phyloP scores from a whole-genome alignment of 108 stramenopile genomes.

The Cyclostephanos invisitatus region DNA sequence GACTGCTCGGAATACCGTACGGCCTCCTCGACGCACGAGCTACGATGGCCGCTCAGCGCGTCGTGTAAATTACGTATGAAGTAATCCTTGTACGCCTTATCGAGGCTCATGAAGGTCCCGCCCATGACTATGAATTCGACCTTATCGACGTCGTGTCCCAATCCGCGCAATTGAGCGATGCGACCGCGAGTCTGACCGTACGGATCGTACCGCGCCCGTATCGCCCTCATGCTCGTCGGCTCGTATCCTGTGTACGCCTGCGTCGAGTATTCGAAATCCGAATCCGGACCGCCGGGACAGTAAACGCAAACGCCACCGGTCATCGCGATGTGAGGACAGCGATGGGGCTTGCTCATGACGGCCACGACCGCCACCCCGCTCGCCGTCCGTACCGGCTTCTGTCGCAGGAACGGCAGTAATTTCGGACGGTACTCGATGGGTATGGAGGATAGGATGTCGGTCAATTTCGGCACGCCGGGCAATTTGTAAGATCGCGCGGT shows the following conservation, averaged over 20 bases:
- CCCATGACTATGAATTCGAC: constrained; percentile 98
- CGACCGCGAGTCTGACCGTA: constrained; percentile 89
- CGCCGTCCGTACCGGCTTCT: constrained; percentile 94
- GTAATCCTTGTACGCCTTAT: constrained; percentile 89
- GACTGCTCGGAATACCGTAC: constrained; percentile 88
- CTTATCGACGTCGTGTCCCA: constrained; percentile 95
- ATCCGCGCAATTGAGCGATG: constrained; percentile 79
- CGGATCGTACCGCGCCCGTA: constrained; percentile 94
- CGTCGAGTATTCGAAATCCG: constrained; percentile 95
- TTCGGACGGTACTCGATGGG: constrained; percentile 78
- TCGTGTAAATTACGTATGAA: constrained; percentile 96
- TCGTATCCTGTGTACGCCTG: constrained; percentile 98
- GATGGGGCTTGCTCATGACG: constrained; percentile 96
- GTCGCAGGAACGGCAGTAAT: constrained; percentile 83
- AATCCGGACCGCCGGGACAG: constrained; percentile 96
- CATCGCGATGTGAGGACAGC: constrained; percentile 95
- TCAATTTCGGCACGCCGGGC: constrained; percentile 82
- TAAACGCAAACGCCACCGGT: constrained; percentile 96
- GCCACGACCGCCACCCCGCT: constrained; percentile 94
- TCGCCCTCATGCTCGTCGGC: constrained; percentile 94
- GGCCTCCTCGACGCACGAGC: constrained; percentile 83
- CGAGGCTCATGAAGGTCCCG: constrained; percentile 93
- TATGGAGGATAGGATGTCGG: constrained; percentile 90
- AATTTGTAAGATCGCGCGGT: constrained; percentile 83
- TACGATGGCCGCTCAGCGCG: constrained; percentile 87